phyloP scores from a whole-genome alignment of 306 rosid genomes.

The Alnus glutinosa region DNA sequence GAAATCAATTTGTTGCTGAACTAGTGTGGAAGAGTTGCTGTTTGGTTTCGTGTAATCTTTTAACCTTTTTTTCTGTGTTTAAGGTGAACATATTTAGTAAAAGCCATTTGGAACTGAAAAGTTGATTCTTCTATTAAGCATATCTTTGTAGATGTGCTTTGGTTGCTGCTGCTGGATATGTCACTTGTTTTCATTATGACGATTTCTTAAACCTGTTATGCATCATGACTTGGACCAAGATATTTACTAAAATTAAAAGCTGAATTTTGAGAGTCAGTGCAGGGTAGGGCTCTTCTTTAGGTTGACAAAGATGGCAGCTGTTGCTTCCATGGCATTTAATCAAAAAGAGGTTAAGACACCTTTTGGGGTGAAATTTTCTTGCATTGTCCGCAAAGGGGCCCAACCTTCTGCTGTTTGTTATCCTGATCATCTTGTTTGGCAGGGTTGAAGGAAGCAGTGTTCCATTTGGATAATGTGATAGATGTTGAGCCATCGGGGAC shows the following conservation, averaged over 20 bases:
- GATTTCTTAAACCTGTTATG: neutral
- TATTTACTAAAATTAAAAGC: neutral
- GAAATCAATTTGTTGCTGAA: constrained; percentile 21
- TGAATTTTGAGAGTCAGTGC: neutral
- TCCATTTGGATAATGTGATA: constrained; percentile 53
- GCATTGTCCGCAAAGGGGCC: constrained; percentile 55
- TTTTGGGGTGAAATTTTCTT: constrained; percentile 45
- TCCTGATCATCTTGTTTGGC: constrained; percentile 49
- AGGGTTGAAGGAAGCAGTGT: constrained; percentile 52
- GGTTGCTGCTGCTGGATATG: constrained; percentile 18
- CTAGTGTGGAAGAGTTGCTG: constrained; percentile 22
- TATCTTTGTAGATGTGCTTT: constrained; percentile 20
- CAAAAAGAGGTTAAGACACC: constrained; percentile 41
- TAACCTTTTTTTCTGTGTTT: constrained; percentile 18
- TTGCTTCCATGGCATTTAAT: constrained; percentile 59
- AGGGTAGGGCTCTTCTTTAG: constrained; percentile 7
- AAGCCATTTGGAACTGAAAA: constrained; percentile 20
- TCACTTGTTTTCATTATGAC: neutral
- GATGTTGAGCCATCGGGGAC: constrained; percentile 52
- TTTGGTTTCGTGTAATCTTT: constrained; percentile 32
- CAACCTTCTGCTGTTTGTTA: constrained; percentile 41
- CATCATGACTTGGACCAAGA: neutral
- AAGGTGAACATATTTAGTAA: constrained; percentile 24
- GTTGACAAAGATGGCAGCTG: constrained; percentile 35
- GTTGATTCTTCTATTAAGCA: constrained; percentile 23